Conservation (phyloP, 2,329 filamentous ascomycete genomes). For the Apiospora saccharicola region DNA sequence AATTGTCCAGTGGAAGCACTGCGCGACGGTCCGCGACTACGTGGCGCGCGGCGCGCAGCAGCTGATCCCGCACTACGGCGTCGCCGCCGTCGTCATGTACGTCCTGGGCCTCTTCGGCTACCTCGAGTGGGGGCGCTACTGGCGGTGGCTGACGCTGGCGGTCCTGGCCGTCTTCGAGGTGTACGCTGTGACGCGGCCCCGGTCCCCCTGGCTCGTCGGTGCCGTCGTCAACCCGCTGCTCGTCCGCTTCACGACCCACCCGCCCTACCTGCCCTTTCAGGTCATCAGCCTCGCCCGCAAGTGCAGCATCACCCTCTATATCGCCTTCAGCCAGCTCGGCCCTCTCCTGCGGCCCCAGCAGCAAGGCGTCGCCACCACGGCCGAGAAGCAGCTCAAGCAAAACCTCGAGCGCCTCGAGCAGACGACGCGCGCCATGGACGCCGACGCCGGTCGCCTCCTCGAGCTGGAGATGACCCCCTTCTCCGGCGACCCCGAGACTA, state of each 20-base stretch:
- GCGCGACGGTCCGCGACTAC: conserved; percentile 75
- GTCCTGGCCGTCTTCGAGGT: conserved; percentile 64
- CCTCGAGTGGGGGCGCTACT: conserved; percentile 71
- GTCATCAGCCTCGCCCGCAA: conserved; percentile 78
- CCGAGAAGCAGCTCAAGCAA: conserved; percentile 61
- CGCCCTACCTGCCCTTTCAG: conserved; percentile 85
- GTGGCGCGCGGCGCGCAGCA: conserved; percentile 68
- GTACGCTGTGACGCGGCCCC: conserved; percentile 62
- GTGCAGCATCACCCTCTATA: conserved; percentile 78
- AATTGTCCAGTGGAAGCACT: conserved; percentile 70
- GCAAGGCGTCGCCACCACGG: conserved; percentile 38
- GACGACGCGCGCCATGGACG: conserved; percentile 65
- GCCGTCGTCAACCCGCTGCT: conserved; percentile 54
- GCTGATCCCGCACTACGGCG: conserved; percentile 67
- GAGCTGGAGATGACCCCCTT: conserved; percentile 85
- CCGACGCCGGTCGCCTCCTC: conserved; percentile 74
- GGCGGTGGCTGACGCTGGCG: conserved; percentile 67
- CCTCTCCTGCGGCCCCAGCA: conserved; percentile 64
- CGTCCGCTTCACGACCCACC: conserved; percentile 50
- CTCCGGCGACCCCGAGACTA: conserved; percentile 71
- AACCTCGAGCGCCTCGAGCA: conserved; percentile 73
- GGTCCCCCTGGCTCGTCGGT: conserved; percentile 54
- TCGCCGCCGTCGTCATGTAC: conserved; percentile 65
- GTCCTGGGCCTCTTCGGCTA: conserved; percentile 70
- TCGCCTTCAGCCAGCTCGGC: conserved; percentile 82